These are phyloP conservation scores for Litchi chinensis DNA, from an alignment of 345 rosid genomes.

Conservation along the genomic window DNA sequence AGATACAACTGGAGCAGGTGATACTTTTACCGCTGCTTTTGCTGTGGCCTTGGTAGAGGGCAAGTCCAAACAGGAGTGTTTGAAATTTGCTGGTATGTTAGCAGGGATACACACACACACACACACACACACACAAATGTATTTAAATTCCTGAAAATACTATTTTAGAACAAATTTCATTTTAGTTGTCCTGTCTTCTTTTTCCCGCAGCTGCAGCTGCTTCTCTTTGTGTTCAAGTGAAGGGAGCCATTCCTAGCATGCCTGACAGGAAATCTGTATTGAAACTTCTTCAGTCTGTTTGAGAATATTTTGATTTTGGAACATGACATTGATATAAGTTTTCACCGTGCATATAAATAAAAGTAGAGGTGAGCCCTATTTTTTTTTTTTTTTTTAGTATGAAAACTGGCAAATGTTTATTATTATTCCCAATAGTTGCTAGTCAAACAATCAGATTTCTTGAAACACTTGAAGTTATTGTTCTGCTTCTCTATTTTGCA, in stretches of 20 bases:
- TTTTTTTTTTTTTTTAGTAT: background rate
- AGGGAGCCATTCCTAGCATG: slow-evolving; percentile 97
- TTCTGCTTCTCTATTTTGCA: background rate
- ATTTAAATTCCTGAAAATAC: background rate
- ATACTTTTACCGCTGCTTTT: slow-evolving; percentile 94
- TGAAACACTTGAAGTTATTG: background rate
- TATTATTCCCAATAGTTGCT: background rate
- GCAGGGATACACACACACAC: background rate
- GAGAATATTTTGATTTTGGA: slow-evolving; percentile 12
- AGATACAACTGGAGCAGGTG: slow-evolving; percentile 99
- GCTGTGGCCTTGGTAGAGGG: slow-evolving; percentile 95
- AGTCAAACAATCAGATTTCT: slow-evolving; percentile 6
- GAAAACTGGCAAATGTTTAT: background rate
- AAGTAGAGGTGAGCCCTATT: background rate
- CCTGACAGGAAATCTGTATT: slow-evolving; percentile 71
- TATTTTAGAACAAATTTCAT: background rate
- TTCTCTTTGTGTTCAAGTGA: slow-evolving; percentile 90
- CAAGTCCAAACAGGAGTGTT: slow-evolving; percentile 65
- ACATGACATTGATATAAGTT: background rate
- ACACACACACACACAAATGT: background rate
- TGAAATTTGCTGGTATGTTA: slow-evolving; percentile 84
- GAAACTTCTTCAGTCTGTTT: slow-evolving; percentile 56
- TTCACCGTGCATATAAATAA: background rate
- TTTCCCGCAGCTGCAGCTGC: slow-evolving; percentile 85
- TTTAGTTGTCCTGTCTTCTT: background rate